Evolutionary conservation across 805 yeast species (phyloP), one percentile per base, ranked within the genome.

Genomic region (Candida oleophila): DNA sequence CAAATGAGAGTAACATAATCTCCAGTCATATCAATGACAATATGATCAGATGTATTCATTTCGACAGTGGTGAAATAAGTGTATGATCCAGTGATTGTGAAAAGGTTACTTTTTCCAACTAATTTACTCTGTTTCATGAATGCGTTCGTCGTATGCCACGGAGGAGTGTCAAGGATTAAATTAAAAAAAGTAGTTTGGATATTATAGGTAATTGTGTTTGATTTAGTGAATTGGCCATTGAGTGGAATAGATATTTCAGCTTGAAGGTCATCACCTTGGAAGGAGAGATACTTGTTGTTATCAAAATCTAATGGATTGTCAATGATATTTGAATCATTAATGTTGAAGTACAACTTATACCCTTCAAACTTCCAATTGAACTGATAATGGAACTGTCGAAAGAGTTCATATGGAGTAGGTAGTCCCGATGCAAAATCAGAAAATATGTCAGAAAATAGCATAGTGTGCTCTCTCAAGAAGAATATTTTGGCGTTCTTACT

Each of bases 91-190:
- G 65, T 64, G 15, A 89, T 63, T 1, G 60, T 64, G 55, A 90
- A 85, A 45, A 83, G 76, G 22, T 76, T 69, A 0, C 90, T 81
- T 49, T 82, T 69, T 0, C 96, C 98, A 50, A 89, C 74, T 14
- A 78, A 77, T 16, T 76, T 79, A 11, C 77, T 66, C 37, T 64
- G 66, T 41, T 76, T 75, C 68, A 87, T 62, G 53, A 92, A 92
- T 41, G 85, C 83, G 45, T 82, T 79, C 21, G 82, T 69, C 0
- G 98, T 91, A 58, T 89, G 95, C 96, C 98, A 94, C 1, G 92
- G 85, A 0, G 99, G 98, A 0, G 94, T 81, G 47, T 83, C 85
- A 2, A 91, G 61, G 0, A 78, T 68, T 41, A 94, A 56, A 41
- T 83, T 77, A 53, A 89, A 80, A 41, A 66, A 66, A 0, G 87